These are phyloP conservation scores for Crithidia bombi DNA, from an alignment of 208 protist species.

Conservation along the genomic window DNA sequence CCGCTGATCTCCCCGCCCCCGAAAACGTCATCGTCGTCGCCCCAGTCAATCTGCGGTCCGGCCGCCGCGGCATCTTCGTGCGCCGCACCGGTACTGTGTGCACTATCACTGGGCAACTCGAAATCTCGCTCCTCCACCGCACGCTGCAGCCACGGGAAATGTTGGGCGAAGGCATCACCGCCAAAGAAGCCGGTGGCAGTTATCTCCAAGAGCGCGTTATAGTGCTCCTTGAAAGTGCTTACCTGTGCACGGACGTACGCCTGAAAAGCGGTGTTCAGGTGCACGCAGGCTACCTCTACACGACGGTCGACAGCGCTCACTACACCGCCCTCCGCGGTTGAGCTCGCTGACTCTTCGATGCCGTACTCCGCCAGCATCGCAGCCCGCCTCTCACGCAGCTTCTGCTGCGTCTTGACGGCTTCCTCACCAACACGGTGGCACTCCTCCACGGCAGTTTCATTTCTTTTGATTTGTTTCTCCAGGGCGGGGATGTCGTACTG, in stretches of 20 bases:
- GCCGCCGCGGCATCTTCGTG: background rate
- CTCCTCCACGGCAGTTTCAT: slow-evolving; percentile 49
- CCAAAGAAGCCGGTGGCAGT: slow-evolving; percentile 42
- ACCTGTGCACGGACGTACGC: slow-evolving; percentile 36
- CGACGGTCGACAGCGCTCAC: slow-evolving; percentile 42
- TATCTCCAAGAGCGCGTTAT: slow-evolving; percentile 35
- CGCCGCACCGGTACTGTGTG: background rate
- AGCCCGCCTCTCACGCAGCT: slow-evolving; percentile 37
- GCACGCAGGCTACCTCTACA: slow-evolving; percentile 31
- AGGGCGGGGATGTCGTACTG: slow-evolving; percentile 79
- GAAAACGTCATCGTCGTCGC: slow-evolving; percentile 37
- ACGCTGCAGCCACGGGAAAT: slow-evolving; percentile 70
- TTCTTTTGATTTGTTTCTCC: slow-evolving; percentile 58
- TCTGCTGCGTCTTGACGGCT: slow-evolving; percentile 34
- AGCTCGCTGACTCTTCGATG: slow-evolving; percentile 21
- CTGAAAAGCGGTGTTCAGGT: slow-evolving; percentile 36
- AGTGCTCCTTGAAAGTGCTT: slow-evolving; percentile 37
- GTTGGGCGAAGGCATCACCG: slow-evolving; percentile 39
- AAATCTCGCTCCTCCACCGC: slow-evolving; percentile 31
- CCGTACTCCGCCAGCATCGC: slow-evolving; percentile 48
- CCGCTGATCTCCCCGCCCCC: background rate
- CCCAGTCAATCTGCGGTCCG: slow-evolving; percentile 72
- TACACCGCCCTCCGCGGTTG: slow-evolving; percentile 24
- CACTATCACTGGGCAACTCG: background rate
- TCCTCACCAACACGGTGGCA: slow-evolving; percentile 67